Evolutionary conservation across 2,329 filamentous ascomycete species (phyloP).

Genomic region (Stemphylium vesicarium): DNA sequence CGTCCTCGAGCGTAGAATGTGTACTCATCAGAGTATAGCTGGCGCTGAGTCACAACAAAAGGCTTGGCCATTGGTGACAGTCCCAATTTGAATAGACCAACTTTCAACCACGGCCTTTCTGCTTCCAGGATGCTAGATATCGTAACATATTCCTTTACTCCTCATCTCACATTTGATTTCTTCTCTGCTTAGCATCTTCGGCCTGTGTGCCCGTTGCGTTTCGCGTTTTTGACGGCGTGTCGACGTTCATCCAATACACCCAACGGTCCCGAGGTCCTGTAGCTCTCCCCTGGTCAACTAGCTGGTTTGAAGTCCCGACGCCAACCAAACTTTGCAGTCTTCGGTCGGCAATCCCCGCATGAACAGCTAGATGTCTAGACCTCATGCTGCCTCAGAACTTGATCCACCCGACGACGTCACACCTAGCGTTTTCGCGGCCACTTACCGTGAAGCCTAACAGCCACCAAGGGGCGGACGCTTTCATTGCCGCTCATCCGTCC

Average conservation of each 20-base stretch:
- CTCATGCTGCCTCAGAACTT: neutral
- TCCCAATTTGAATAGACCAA: neutral
- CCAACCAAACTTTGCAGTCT: neutral
- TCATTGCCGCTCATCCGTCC: constrained; percentile 1
- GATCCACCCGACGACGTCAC: constrained; percentile 10
- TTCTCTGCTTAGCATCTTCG: neutral
- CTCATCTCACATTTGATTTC: neutral
- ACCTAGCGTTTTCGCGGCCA: neutral
- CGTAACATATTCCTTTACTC: neutral
- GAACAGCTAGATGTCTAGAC: neutral
- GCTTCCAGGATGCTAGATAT: neutral
- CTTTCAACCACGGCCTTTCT: neutral
- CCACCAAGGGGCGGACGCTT: neutral
- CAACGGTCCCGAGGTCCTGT: neutral
- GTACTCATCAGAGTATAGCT: neutral
- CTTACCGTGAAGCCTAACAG: constrained; percentile 1
- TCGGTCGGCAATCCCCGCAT: neutral
- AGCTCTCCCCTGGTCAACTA: neutral
- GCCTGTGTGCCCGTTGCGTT: too few relatives aligned
- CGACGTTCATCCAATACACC: neutral
- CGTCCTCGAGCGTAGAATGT: neutral
- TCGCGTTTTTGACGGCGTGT: neutral
- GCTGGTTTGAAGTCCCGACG: neutral
- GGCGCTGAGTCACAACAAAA: neutral
- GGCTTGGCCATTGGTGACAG: neutral